Evolutionary conservation across 306 rosid species (phyloP).

Genomic region (Rosa multiflora): DNA sequence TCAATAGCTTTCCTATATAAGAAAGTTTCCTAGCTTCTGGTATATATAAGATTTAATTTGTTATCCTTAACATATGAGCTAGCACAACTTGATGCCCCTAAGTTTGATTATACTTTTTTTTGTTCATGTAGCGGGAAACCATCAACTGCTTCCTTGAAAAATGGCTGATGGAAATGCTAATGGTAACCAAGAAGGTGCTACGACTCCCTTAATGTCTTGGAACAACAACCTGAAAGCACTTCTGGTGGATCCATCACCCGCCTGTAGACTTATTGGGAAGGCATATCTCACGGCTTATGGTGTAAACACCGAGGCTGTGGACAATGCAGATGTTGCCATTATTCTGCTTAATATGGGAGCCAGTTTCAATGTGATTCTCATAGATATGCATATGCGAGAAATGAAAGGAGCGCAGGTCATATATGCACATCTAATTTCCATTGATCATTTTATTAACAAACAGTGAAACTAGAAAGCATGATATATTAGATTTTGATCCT

Average conservation of each 20-base stretch:
- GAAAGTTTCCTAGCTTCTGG: not conserved
- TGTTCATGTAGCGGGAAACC: not conserved
- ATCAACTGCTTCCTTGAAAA: not conserved
- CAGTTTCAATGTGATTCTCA: constrained; percentile 19
- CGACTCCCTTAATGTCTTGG: constrained; percentile 3
- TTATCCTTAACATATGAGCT: not conserved
- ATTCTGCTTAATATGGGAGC: constrained; percentile 16
- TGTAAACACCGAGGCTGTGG: constrained; percentile 16
- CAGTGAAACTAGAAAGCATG: not conserved
- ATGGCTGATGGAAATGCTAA: not conserved
- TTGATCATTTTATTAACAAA: not conserved
- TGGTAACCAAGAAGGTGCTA: not conserved
- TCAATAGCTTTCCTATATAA: not conserved
- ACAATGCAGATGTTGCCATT: constrained; percentile 19
- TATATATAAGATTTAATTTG: not conserved
- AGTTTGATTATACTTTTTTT: not conserved
- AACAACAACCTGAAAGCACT: constrained; percentile 23
- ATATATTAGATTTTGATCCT: not conserved
- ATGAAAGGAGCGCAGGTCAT: constrained; percentile 15
- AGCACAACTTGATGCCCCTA: not conserved
- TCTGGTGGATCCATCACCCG: constrained; percentile 13
- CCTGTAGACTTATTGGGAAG: not conserved
- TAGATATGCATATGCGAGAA: constrained; percentile 9
- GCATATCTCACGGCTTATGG: not conserved
- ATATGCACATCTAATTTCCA: not conserved